A percentile compares a stretch with the other conserved stretches of the same genome.
phyloP scores from a whole-genome alignment of 805 yeast species.

The Zygosaccharomyces pseudorouxii region DNA sequence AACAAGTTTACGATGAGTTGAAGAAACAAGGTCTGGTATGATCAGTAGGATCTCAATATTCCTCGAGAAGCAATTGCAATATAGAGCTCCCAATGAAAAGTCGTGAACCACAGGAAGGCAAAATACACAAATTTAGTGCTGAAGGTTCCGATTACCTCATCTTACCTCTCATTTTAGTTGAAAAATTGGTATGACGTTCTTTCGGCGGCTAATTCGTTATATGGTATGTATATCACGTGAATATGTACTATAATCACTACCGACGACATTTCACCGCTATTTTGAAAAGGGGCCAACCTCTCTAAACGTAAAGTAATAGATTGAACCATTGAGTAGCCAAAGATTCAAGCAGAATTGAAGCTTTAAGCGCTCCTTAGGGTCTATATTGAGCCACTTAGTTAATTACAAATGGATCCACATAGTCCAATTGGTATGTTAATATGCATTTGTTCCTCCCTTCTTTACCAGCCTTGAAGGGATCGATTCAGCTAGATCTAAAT shows the following conservation, averaged over 20 bases:
- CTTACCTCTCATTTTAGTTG: too few species aligned
- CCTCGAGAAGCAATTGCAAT: too few species aligned
- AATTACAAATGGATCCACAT: conserved; percentile 30
- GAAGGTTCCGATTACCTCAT: too few species aligned
- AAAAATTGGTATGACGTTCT: too few species aligned
- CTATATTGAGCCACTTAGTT: not conserved
- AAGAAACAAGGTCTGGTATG: conserved; percentile 83
- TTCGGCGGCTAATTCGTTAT: not conserved
- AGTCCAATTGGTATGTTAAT: conserved; percentile 34
- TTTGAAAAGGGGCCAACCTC: conserved; percentile 4
- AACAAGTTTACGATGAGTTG: conserved; percentile 74
- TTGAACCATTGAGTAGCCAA: not conserved
- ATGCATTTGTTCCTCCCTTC: not conserved
- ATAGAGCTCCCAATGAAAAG: too few species aligned
- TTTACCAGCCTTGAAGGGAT: not conserved
- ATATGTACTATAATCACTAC: not conserved
- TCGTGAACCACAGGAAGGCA: too few species aligned
- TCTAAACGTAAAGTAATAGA: not conserved
- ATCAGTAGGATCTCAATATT: conserved; percentile 6
- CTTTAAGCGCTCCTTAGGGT: not conserved
- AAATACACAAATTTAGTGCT: too few species aligned
- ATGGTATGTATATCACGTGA: not conserved
- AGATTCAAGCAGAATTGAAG: not conserved
- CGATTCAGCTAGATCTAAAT: not conserved
- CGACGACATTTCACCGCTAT: not conserved